Conservation (phyloP, 1,139 yeast species). For the Magnusiomyces clavatus region DNA sequence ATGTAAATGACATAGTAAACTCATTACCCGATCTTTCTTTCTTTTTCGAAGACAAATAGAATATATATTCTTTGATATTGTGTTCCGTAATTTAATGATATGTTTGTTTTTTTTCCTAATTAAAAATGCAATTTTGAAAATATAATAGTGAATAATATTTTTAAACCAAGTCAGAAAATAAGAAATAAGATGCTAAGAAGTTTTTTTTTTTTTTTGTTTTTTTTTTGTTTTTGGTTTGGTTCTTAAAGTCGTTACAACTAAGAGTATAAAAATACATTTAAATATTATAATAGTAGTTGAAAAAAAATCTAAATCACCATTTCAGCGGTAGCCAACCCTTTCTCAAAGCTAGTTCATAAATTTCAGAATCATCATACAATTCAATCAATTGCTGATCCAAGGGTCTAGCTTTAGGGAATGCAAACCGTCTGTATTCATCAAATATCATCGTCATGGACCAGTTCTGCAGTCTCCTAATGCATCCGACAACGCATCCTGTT, state of each 20-base stretch:
- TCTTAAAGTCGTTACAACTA: too few relatives aligned
- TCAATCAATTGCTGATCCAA: conserved; percentile 94
- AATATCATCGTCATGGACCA: conserved; percentile 93
- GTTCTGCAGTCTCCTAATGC: conserved; percentile 74
- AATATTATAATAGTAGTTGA: not conserved
- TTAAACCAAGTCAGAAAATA: too few relatives aligned
- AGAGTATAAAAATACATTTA: not conserved
- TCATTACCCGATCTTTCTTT: conserved; percentile 24
- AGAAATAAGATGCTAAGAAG: too few relatives aligned
- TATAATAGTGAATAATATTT: too few relatives aligned
- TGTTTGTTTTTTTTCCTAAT: not conserved
- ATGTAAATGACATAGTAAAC: conserved; percentile 19
- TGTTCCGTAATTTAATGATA: too few relatives aligned
- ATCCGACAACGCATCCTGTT: conserved; percentile 93
- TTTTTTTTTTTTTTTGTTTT: too few relatives aligned
- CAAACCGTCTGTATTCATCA: conserved; percentile 89
- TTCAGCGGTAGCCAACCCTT: conserved; percentile 56
- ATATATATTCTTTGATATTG: too few relatives aligned
- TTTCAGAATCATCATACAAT: conserved; percentile 62
- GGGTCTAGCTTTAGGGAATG: conserved; percentile 91
- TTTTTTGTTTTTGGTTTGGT: too few relatives aligned
- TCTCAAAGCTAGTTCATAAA: conserved; percentile 45
- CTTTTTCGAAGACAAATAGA: conserved; percentile 9
- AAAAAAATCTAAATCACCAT: conserved; percentile 39
- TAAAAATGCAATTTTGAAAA: too few relatives aligned